These are phyloP conservation scores for Plasmodium yoelii DNA, from an alignment of 169 alveolate genomes.

Conservation along the genomic window DNA sequence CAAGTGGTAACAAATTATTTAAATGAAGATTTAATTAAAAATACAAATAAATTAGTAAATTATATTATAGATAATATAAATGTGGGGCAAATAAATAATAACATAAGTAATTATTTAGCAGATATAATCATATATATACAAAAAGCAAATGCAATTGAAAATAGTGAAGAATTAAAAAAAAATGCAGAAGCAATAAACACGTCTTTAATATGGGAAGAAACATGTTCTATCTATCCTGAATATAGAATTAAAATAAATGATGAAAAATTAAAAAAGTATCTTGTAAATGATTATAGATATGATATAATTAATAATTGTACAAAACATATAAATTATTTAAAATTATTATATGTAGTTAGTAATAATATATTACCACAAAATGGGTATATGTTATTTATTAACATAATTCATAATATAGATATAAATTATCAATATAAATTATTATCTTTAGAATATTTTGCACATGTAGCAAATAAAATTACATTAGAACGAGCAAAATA, in stretches of 20 bases:
- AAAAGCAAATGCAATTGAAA: conserved; percentile 22
- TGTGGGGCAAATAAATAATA: conserved; percentile 12
- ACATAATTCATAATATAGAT: conserved; percentile 51
- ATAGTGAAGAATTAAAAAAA: conserved; percentile 6
- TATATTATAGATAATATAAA: conserved; percentile 34
- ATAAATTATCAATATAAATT: conserved; percentile 68
- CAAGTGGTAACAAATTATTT: conserved; percentile 31
- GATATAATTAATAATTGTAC: conserved; percentile 51
- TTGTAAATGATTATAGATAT: conserved; percentile 16
- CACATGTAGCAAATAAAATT: conserved; percentile 65
- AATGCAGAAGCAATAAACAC: background rate
- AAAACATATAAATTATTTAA: conserved; percentile 63
- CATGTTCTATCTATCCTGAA: conserved; percentile 1
- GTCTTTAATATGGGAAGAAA: background rate
- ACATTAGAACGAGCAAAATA: conserved; percentile 66
- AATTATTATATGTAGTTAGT: conserved; percentile 58
- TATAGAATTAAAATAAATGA: conserved; percentile 43
- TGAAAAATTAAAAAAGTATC: conserved; percentile 46
- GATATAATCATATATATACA: conserved; percentile 64
- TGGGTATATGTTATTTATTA: conserved; percentile 59
- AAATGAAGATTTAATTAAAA: conserved; percentile 29
- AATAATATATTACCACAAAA: conserved; percentile 53
- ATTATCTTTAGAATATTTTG: conserved; percentile 67
- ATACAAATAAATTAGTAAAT: conserved; percentile 16
- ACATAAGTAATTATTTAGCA: conserved; percentile 45